Evolutionary conservation across 139 green algal species (phyloP).

Genomic region (Volvox reticuliferus): DNA sequence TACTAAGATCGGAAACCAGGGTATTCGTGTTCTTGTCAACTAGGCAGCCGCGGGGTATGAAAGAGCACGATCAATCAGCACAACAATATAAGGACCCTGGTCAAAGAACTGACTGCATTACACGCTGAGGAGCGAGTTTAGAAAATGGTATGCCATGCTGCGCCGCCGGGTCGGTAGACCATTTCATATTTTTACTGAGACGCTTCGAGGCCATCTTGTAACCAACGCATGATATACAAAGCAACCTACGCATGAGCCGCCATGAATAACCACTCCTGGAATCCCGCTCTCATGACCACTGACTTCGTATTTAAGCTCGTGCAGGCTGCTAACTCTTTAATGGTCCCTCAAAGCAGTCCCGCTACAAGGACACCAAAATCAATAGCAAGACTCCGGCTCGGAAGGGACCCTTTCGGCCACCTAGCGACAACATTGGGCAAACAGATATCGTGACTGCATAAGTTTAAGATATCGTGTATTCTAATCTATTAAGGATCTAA

Average conservation of each 20-base stretch:
- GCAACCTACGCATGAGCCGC: conserved; percentile 78
- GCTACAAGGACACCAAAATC: not conserved
- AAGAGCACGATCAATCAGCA: conserved; percentile 79
- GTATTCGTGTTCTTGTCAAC: conserved; percentile 70
- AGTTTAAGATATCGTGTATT: no score
- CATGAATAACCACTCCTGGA: conserved; percentile 74
- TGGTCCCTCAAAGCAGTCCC: conserved; percentile 13
- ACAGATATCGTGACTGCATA: no score
- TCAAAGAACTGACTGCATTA: conserved; percentile 81
- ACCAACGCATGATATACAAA: conserved; percentile 79
- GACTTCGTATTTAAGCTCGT: conserved; percentile 68
- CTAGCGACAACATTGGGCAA: not conserved
- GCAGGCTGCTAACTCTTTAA: conserved; percentile 55
- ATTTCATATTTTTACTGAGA: no score
- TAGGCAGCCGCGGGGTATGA: conserved; percentile 67
- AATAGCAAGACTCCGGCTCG: not conserved
- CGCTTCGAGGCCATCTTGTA: no score
- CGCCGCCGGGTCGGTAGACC: not conserved
- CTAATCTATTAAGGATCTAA: no score
- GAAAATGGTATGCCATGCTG: not conserved
- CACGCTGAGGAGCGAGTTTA: not conserved
- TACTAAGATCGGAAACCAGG: conserved; percentile 74
- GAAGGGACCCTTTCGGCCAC: not conserved
- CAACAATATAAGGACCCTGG: conserved; percentile 65
- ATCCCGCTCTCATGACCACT: conserved; percentile 62